Evolutionary conservation across 345 rosid genomes (phyloP), one percentile per base, ranked within the genome.

Genomic region (Angophora floribunda): DNA sequence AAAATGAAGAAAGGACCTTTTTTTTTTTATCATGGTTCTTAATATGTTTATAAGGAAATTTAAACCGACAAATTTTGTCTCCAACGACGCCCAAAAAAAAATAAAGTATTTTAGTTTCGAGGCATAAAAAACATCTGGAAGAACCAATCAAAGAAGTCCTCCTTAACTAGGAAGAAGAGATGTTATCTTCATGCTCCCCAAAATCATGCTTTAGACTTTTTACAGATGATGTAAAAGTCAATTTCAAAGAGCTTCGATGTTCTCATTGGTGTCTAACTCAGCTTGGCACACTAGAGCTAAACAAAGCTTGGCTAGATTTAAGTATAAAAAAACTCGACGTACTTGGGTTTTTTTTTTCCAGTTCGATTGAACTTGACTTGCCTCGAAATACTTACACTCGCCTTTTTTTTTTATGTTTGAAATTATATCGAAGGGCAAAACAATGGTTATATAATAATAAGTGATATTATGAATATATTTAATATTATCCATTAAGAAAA

Each of bases 391-490:
- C 19, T 3, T 0, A 15, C 36, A 7, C 41, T 65, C 1, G 1
- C 21, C 19, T 1, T 65, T 65, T 65, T 1, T 32, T 3, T 65
- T 65, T n/a, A 19, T 30, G 19, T 30, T 14, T 65, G 14, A 65
- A 65, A 65, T 10, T 65, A 7, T 14, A 65, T 7, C 0, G 5
- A 14, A 9, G 41, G 41, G 9, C 3, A 41, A 14, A 12, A 61
- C 1, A 28, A 0, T 0, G 1, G 11, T 61, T 11, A 61, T 1
- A 0, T 61, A 11, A 61, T 61, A 5, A 61, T 4, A 65, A 7
- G 10, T 13, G 30, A 7, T 65, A 65, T 30, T 65, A 7, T 0
- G 1, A 65, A 3, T 30, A 30, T 65, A 1, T 4, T 13, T 16
- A 67, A 32, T 15, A 32, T 32, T 4, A 32, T 32, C 0, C 0